These are phyloP conservation scores for Blastocystis sp. DNA, from an alignment of 352 stramenopile genomes.

Conservation along the genomic window DNA sequence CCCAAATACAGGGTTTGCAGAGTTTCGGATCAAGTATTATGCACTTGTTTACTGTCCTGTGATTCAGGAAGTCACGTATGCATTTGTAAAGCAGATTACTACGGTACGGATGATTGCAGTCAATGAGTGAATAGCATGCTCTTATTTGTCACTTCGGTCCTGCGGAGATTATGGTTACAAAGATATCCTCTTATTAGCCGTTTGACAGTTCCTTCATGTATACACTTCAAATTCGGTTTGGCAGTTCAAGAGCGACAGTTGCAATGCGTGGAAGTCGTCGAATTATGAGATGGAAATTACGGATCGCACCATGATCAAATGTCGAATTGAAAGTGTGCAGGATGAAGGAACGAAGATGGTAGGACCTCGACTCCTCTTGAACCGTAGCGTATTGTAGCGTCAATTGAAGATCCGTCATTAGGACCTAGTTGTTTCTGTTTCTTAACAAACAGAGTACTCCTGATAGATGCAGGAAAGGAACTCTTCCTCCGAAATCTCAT, in stretches of 20 bases:
- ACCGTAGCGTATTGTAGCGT: conserved; percentile 8
- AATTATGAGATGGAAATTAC: not conserved
- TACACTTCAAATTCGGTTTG: not conserved
- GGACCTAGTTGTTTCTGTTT: conserved; percentile 2
- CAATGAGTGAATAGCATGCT: not conserved
- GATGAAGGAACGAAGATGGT: conserved; percentile 9
- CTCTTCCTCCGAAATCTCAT: not conserved
- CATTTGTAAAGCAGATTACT: conserved; percentile 34
- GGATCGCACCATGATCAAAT: conserved; percentile 39
- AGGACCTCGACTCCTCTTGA: not conserved
- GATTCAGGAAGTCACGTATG: conserved; percentile 36
- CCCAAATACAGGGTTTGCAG: conserved; percentile 44
- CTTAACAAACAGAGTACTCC: not conserved
- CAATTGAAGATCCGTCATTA: conserved; percentile 32
- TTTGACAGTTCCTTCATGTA: not conserved
- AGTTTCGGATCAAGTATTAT: conserved; percentile 43
- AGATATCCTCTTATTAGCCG: conserved; percentile 16
- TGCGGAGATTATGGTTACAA: conserved; percentile 11
- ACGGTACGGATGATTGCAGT: not conserved
- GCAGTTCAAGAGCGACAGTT: conserved; percentile 8
- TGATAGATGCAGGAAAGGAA: conserved; percentile 40
- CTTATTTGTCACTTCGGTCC: conserved; percentile 25
- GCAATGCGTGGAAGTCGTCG: not conserved
- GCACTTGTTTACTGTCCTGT: conserved; percentile 44
- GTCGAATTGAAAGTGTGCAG: conserved; percentile 16